Evolutionary conservation across 306 rosid species (phyloP).

Genomic region (Hippophae rhamnoides): DNA sequence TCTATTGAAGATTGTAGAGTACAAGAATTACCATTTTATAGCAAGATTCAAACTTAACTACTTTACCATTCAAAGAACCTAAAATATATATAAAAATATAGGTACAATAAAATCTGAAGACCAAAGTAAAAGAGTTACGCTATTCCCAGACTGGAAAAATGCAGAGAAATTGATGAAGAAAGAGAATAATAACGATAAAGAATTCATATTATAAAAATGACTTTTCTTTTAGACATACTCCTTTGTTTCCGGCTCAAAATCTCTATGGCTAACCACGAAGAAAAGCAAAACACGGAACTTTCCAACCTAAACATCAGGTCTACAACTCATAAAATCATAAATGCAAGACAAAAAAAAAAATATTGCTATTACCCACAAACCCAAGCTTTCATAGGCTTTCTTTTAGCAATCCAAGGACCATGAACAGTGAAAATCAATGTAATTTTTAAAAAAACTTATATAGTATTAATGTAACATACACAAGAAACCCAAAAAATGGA

Average conservation of each 20-base stretch:
- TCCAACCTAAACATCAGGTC: conserved; percentile 19
- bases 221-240: background rate
- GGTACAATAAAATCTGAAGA: conserved; percentile 2
- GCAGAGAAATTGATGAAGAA: conserved; percentile 16
- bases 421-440: conserved; percentile 15
- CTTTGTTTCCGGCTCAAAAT: conserved; percentile 17
- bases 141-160: conserved; percentile 17
- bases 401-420: conserved; percentile 34
- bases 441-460: background rate
- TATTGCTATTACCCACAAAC: conserved; percentile 7
- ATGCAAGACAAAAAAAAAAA: conserved; percentile 26
- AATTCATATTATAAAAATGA: background rate
- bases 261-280: conserved; percentile 5
- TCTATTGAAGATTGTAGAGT: conserved; percentile 28
- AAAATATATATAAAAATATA: conserved; percentile 6
- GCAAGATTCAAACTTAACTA: conserved; percentile 29
- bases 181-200: conserved; percentile 10
- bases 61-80: conserved; percentile 8
- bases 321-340: conserved; percentile 23
- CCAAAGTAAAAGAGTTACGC: conserved; percentile 8
- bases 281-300: conserved; percentile 21
- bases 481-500: conserved; percentile 31
- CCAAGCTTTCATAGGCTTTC: conserved; percentile 24
- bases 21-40: conserved; percentile 40
- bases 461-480: conserved; percentile 7